Percentiles rank a stretch among this genome's conserved stretches.
Conservation (phyloP, 2,329 filamentous ascomycete species). For the Cadophora sp. region DNA sequence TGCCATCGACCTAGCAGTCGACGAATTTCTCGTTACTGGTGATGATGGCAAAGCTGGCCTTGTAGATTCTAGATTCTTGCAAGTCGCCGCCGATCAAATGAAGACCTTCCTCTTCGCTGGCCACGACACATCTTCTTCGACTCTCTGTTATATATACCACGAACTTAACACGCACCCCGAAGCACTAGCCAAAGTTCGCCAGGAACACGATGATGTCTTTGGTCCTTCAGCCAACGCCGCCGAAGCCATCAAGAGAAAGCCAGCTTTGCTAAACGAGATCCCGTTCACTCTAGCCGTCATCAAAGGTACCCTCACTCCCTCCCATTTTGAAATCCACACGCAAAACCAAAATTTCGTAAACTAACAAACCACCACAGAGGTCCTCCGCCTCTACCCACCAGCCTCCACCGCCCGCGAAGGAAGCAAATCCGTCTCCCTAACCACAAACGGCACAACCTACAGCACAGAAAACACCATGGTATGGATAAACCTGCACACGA, state of each 20-base stretch:
- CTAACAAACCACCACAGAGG: slow-evolving; percentile 20
- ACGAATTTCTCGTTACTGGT: slow-evolving; percentile 21
- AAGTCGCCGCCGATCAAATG: slow-evolving; percentile 30
- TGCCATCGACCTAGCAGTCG: slow-evolving; percentile 31
- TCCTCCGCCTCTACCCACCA: slow-evolving; percentile 30
- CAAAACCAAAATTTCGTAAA: not conserved
- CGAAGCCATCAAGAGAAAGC: slow-evolving; percentile 20
- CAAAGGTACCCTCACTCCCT: slow-evolving; percentile 21
- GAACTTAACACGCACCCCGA: slow-evolving; percentile 28
- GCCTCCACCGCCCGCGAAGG: slow-evolving; percentile 25
- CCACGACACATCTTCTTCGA: slow-evolving; percentile 30
- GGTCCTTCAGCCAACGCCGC: slow-evolving; percentile 15
- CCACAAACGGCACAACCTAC: slow-evolving; percentile 20
- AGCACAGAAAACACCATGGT: slow-evolving; percentile 29
- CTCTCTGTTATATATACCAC: slow-evolving; percentile 29
- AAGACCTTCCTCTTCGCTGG: slow-evolving; percentile 35
- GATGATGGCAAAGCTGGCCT: slow-evolving; percentile 18
- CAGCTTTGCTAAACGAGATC: slow-evolving; percentile 28
- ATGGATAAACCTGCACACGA: slow-evolving; percentile 28
- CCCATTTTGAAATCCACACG: no score
- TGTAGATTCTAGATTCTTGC: slow-evolving; percentile 18
- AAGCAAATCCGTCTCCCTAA: not conserved
- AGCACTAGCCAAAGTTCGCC: slow-evolving; percentile 20
- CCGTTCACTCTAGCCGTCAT: slow-evolving; percentile 31
- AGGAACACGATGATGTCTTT: slow-evolving; percentile 31